phyloP scores from a whole-genome alignment of 495 filamentous ascomycete genomes.

The Daldinia concentrica region DNA sequence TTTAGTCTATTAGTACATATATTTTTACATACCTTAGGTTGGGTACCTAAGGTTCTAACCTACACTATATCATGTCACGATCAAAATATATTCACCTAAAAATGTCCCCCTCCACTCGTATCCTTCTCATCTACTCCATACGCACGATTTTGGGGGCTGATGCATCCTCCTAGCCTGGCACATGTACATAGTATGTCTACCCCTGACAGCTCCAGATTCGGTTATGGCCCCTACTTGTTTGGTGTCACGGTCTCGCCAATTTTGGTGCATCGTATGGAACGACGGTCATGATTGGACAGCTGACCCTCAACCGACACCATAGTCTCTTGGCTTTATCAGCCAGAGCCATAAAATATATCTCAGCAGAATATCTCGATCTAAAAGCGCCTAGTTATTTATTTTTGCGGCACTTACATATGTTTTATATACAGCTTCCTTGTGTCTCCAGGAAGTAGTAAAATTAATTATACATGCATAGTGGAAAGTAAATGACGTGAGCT shows the following conservation, averaged over 20 bases:
- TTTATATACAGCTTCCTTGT: not conserved
- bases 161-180: conserved; percentile 32
- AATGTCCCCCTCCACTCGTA: conserved; percentile 5
- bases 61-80: not conserved
- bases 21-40: not conserved
- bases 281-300: not conserved
- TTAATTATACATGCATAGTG: no score
- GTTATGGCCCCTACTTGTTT: conserved; percentile 18
- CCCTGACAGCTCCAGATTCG: conserved; percentile 20
- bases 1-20: no score
- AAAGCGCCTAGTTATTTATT: not conserved
- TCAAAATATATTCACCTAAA: conserved; percentile 4
- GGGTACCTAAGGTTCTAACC: no score
- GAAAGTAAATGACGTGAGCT: not conserved
- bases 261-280: conserved; percentile 10
- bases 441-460: not conserved
- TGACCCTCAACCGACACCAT: conserved; percentile 1
- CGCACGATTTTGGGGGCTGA: conserved; percentile 20
- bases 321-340: not conserved
- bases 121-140: conserved; percentile 24
- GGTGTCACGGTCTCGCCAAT: conserved; percentile 9
- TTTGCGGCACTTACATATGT: not conserved
- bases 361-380: conserved; percentile 1
- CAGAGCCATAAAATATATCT: not conserved
- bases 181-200: conserved; percentile 6